Conservation (phyloP, 1,284 basidiomycete genomes). For the Pisolithus thermaeus region DNA sequence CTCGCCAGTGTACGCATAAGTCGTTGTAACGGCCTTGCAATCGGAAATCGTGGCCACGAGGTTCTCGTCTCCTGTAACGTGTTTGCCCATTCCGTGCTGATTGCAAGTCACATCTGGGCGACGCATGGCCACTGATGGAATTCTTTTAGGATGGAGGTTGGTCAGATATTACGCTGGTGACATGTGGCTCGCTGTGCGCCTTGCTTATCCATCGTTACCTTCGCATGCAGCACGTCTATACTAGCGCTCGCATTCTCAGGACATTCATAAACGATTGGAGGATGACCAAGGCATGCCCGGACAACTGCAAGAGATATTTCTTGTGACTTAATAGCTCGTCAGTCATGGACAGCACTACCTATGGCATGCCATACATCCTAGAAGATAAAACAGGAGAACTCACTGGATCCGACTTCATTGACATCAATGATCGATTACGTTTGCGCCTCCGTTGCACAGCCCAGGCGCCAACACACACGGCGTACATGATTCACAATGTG, state of each 20-base stretch:
- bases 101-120: neutral
- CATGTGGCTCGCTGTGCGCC: neutral
- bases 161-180: neutral
- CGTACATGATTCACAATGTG: constrained; percentile 49
- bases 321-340: neutral
- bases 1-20: neutral
- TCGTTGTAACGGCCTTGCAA: neutral
- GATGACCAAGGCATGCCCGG: neutral
- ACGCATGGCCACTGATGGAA: neutral
- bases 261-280: neutral
- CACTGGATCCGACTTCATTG: constrained; percentile 50
- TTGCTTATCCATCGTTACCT: neutral
- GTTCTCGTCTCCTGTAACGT: neutral
- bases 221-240: too few relatives aligned
- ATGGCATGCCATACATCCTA: constrained; percentile 54
- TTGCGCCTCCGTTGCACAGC: constrained; percentile 46
- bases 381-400: constrained; percentile 54
- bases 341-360: constrained; percentile 32
- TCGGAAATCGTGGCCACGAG: neutral
- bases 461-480: constrained; percentile 33
- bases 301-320: neutral
- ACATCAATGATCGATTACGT: constrained; percentile 55
- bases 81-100: too few relatives aligned
- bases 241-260: neutral
- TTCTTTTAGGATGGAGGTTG: neutral